Base-by-base conservation (phyloP, 164 flowering plant genomes). In the Piper betle region DNA sequence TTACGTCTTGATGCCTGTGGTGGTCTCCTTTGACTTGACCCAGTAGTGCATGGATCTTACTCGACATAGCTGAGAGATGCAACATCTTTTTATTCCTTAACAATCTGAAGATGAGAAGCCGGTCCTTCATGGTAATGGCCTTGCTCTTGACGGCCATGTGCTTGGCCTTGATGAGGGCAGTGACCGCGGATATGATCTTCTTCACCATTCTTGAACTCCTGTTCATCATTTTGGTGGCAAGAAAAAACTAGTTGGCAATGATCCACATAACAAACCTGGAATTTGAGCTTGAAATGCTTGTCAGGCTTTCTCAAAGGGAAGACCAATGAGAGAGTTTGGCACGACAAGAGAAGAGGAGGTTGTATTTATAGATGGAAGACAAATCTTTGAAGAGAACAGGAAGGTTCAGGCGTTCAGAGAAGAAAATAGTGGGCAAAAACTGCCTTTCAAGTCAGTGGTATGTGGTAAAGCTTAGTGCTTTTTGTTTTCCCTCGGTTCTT, bases 61-160 rank as follows among this genome's bases (percentile, higher is more conserved):
- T 73, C 12, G 90, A 75, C 59, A 84, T 73, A 40, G 86, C 62
- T 66, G 72, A 68, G 55, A 79, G 48, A 63, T 25, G 33, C 33
- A 84, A 48, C 2, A 79, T 58, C 72, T 79, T 82, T 66, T 77
- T 79, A 65, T 80, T 79, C 39, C 70, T 73, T 59, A 85, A 64
- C 59, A 85, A 39, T 2, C 82, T 76, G 58, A 80, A 64, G 61
- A 85, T 65, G 43, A 80, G 64, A 39, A 80, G 55, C 0, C 88
- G 80, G 12, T 83, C 74, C 68, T 75, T 78, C 8, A 79, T 60
- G 62, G 81, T 77, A n/a, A 70, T 72, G 0, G 79, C 69, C 66
- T 77, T 81, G 70, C 62, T 63, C 78, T 78, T 85, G 17, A 83
- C 56, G 10, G 82, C 80, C 62, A 72, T 7, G 6, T 77, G 64